Evolutionary conservation across 192 early-diverging fungal species (phyloP).

Genomic region (Backusella morwellensis): DNA sequence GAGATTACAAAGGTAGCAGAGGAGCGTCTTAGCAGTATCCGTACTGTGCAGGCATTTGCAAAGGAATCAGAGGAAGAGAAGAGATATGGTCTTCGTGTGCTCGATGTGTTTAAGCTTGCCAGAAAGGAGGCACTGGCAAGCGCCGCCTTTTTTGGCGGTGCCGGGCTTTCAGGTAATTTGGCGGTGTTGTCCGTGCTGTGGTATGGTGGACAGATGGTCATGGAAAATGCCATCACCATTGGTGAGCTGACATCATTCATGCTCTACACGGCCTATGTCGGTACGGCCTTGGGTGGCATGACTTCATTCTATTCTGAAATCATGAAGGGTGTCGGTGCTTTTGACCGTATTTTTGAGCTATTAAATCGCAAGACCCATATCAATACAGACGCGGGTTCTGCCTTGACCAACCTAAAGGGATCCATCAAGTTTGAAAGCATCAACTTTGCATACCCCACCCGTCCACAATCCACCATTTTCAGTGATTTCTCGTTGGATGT

Average conservation of each 20-base stretch:
- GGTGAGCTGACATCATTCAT: conserved; percentile 69
- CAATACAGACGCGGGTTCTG: conserved; percentile 4
- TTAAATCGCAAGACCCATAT: conserved; percentile 46
- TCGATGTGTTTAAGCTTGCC: conserved; percentile 32
- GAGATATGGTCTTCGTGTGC: conserved; percentile 42
- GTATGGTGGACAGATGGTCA: conserved; percentile 64
- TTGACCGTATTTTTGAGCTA: conserved; percentile 57
- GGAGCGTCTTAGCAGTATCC: conserved; percentile 82
- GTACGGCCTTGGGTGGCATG: conserved; percentile 49
- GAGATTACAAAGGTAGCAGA: conserved; percentile 74
- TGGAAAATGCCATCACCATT: conserved; percentile 53
- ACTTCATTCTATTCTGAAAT: conserved; percentile 70
- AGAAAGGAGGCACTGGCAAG: conserved; percentile 49
- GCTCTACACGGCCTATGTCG: conserved; percentile 68
- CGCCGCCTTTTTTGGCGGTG: conserved; percentile 62
- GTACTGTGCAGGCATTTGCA: conserved; percentile 79
- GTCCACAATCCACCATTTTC: conserved; percentile 54
- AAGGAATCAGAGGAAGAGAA: conserved; percentile 49
- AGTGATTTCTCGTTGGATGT: conserved; percentile 52
- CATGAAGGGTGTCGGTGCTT: conserved; percentile 70
- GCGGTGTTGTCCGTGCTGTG: conserved; percentile 62
- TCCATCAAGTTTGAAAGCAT: conserved; percentile 56
- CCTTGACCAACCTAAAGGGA: conserved; percentile 36
- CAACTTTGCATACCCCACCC: conserved; percentile 66
- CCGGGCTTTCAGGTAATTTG: conserved; percentile 61